Base-by-base conservation (phyloP, 1,284 basidiomycete genomes). In the Fistulinella staudtii region DNA sequence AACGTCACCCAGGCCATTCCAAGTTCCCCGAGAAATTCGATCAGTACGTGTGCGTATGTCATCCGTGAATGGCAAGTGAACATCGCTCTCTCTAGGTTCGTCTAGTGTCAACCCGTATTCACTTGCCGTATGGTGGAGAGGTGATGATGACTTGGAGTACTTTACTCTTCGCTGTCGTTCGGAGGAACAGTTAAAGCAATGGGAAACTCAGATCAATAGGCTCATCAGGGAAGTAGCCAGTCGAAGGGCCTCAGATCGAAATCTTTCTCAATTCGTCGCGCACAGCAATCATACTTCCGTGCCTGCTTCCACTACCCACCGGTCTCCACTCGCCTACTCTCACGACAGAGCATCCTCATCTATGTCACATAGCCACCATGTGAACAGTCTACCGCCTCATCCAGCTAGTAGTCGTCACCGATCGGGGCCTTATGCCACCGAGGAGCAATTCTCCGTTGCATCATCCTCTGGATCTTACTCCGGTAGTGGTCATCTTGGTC, bases 131-230 rank as follows among this genome's bases (percentile, higher is more conserved):
- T 93, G 85, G 79, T 96, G 93, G 93, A 82, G 88, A 58, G 92
- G 92, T 8, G 93, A 96, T 59, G 87, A 90, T 53, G 89, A 92
- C 53, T 69, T 89, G 38, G 96, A 99, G 63, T 94, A 82, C 56
- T 98, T 99, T 67, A 90, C 92, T 35, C 79, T 99, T 48, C 87
- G 90, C 43, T 97, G 95, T 66, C 81, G 90, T 43, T 85, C 85
- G 20, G 93, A 98, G 62, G 95, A 98, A 59, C 90, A 94, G 61
- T 80, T 97, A 60, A 81, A 81, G 45, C 87, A 90, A 57, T 99
- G 96, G 95, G 89, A 95, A 59, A 75, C 80, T 15, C 83, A 86
- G 50, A 86, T 99, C 54, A 91, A 85, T 64, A 85, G 89, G 46
- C 76, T 97, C 22, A 93, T 97, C 57, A 82, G 80, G 54, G 75